Evolutionary conservation across 2,329 filamentous ascomycete species (phyloP).

Genomic region (Pseudogymnoascus sp.): DNA sequence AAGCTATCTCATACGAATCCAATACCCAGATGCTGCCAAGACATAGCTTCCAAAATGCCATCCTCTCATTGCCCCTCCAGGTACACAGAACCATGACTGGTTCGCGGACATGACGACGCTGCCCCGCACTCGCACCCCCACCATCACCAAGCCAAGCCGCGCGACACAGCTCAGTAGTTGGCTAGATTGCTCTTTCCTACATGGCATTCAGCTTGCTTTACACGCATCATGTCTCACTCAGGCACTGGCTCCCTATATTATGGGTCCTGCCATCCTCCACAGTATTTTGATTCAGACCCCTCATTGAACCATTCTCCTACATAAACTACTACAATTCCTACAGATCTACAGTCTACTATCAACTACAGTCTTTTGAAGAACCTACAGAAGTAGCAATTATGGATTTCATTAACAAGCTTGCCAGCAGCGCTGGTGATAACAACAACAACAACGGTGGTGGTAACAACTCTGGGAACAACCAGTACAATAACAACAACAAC

Average conservation of each 20-base stretch:
- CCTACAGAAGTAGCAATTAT: constrained; percentile 30
- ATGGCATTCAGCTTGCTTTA: background rate
- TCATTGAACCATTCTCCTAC: background rate
- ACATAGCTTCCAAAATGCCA: background rate
- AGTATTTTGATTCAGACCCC: background rate
- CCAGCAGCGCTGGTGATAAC: constrained; percentile 37
- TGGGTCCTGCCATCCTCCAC: background rate
- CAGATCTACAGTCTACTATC: background rate
- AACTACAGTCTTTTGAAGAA: background rate
- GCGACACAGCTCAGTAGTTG: background rate
- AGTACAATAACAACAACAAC: constrained; percentile 1
- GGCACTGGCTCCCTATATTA: constrained; percentile 6
- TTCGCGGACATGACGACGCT: background rate
- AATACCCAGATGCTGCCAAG: background rate
- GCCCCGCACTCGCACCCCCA: constrained; percentile 1
- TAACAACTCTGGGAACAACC: constrained; percentile 15
- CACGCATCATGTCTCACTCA: constrained; percentile 2
- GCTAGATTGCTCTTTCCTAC: background rate
- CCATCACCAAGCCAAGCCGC: background rate
- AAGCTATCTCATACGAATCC: background rate
- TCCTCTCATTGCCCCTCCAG: background rate
- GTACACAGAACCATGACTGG: background rate
- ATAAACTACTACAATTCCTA: background rate
- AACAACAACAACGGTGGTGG: constrained; percentile 29
- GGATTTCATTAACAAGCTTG: constrained; percentile 50